Percentiles rank a stretch among this genome's conserved stretches.
Conservation (phyloP, 2,329 filamentous ascomycete species). For the Microdochium trichocladiopsis region DNA sequence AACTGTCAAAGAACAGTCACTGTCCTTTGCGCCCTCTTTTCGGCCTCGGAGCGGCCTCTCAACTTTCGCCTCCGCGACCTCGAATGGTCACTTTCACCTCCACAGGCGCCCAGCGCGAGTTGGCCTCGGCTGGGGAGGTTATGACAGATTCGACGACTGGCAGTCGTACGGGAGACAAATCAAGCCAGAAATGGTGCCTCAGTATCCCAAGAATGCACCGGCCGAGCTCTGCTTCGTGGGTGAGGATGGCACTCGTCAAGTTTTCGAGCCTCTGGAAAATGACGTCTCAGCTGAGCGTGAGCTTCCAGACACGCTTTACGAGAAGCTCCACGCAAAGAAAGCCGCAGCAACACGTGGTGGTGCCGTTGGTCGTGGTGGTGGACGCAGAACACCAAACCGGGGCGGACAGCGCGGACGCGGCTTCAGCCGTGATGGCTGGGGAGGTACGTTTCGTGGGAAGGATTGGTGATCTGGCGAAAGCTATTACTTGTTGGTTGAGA, state of each 20-base stretch:
- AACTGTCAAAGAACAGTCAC: background rate
- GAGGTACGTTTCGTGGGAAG: too few species aligned
- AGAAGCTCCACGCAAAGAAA: background rate
- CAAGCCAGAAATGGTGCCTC: background rate
- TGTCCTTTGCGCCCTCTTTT: background rate
- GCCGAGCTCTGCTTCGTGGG: background rate
- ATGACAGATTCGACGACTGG: background rate
- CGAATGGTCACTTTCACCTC: background rate
- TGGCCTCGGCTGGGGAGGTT: background rate
- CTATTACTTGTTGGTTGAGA: too few species aligned
- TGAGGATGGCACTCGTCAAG: background rate
- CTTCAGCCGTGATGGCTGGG: too few species aligned
- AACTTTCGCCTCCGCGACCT: background rate
- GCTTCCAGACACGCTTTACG: background rate
- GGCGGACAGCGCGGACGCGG: too few species aligned
- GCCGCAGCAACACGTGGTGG: too few species aligned
- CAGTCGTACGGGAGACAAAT: background rate
- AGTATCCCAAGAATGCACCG: background rate
- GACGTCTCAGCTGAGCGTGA: background rate
- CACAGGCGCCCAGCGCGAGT: background rate
- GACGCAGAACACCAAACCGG: too few species aligned
- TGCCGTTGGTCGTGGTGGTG: too few species aligned
- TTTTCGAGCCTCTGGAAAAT: background rate
- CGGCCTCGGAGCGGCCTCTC: background rate
- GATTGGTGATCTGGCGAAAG: too few species aligned